A percentile compares a stretch with the other conserved stretches of the same genome.
Conservation (phyloP, 2,329 filamentous ascomycete species). For the Fusarium abutilonis region DNA sequence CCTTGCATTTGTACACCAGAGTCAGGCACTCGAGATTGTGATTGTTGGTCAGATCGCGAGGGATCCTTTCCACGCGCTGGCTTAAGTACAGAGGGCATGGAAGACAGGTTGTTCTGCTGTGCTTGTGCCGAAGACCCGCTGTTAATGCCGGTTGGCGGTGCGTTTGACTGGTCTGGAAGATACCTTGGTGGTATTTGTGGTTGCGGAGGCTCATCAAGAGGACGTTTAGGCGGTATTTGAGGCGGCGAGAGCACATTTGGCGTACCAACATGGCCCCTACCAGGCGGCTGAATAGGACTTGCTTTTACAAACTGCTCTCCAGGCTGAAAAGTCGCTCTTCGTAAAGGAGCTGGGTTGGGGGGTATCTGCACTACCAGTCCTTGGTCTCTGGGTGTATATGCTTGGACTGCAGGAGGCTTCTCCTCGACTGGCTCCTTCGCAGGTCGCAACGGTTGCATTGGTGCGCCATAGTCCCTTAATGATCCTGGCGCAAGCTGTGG, state of each 20-base stretch:
- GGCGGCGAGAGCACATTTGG: conserved; percentile 42
- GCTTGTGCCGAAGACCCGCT: conserved; percentile 5
- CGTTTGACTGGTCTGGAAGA: not conserved
- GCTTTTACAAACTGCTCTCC: conserved; percentile 39
- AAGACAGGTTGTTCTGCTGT: conserved; percentile 21
- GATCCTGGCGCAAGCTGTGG: conserved; percentile 32
- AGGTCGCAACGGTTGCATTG: conserved; percentile 22
- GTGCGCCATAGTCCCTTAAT: conserved; percentile 12
- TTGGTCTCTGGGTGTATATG: conserved; percentile 28
- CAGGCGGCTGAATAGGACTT: conserved; percentile 29
- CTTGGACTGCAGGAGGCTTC: conserved; percentile 14
- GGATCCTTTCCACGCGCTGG: conserved; percentile 38
- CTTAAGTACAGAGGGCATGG: conserved; percentile 41
- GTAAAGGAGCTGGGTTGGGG: conserved; percentile 12
- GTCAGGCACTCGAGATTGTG: conserved; percentile 1
- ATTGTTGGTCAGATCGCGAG: conserved; percentile 23
- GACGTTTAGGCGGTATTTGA: conserved; percentile 34
- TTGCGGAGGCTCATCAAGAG: conserved; percentile 15
- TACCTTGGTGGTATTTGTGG: conserved; percentile 13
- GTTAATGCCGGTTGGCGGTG: not conserved
- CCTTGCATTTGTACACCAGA: conserved; percentile 9
- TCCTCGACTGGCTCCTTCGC: conserved; percentile 19
- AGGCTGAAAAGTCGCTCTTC: conserved; percentile 42
- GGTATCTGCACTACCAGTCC: conserved; percentile 12
- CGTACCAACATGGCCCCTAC: conserved; percentile 34